Percentiles rank a stretch among this genome's conserved stretches.
Evolutionary conservation across 176 grass and related monocot genomes (phyloP).

Genomic region (Aegilops sharonensis): DNA sequence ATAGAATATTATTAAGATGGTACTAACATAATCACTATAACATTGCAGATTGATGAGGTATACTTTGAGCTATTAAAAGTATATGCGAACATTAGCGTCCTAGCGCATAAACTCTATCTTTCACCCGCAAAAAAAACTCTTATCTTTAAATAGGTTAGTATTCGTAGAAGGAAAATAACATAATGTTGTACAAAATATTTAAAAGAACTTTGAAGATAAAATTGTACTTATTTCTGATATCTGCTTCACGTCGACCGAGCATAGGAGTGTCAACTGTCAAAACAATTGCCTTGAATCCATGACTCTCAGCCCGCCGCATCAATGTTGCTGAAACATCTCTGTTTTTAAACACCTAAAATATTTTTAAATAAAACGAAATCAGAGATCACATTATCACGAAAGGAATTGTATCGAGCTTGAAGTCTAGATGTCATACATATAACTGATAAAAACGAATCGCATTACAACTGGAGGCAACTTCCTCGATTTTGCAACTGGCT

Average conservation of each 20-base stretch:
- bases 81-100: neutral
- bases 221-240: constrained; percentile 77
- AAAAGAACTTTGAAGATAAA: neutral
- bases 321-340: constrained; percentile 67
- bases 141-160: neutral
- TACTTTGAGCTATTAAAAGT: neutral
- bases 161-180: neutral
- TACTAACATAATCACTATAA: neutral
- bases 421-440: constrained; percentile 59
- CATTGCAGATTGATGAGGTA: neutral
- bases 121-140: too few relatives aligned
- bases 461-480: constrained; percentile 70
- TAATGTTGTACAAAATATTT: neutral
- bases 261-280: constrained; percentile 84
- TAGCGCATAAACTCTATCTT: neutral
- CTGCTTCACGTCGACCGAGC: constrained; percentile 77
- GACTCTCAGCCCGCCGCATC: constrained; percentile 62
- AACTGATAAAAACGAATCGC: constrained; percentile 89
- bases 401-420: neutral
- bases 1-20: neutral
- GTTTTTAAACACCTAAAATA: constrained; percentile 62
- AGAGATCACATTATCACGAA: neutral
- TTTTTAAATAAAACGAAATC: neutral
- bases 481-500: constrained; percentile 73
- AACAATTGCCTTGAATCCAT: constrained; percentile 82